A percentile compares a stretch with the other conserved stretches of the same genome.
These are phyloP conservation scores for Porcisia hertigi DNA, from an alignment of 208 protist species.

Conservation along the genomic window DNA sequence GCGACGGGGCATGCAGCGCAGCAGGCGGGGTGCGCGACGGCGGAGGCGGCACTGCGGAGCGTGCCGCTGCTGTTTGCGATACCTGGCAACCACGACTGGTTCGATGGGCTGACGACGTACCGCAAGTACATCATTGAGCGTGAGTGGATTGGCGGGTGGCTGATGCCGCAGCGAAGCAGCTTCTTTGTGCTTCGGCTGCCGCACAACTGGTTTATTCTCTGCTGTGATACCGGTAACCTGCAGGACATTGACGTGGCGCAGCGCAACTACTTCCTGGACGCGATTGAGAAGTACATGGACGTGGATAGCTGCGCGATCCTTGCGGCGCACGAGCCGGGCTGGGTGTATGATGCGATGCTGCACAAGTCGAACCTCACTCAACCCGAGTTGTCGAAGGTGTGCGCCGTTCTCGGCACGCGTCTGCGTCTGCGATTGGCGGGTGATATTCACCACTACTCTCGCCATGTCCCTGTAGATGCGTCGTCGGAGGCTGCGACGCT, in stretches of 20 bases:
- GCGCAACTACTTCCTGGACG: slow-evolving; percentile 83
- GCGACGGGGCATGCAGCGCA: slow-evolving; percentile 33
- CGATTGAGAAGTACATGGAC: slow-evolving; percentile 73
- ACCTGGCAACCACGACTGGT: slow-evolving; percentile 91
- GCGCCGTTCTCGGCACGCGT: slow-evolving; percentile 59
- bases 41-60: slow-evolving; percentile 56
- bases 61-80: slow-evolving; percentile 81
- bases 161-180: slow-evolving; percentile 84
- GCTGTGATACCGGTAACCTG: slow-evolving; percentile 71
- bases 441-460: slow-evolving; percentile 91
- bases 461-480: slow-evolving; percentile 56
- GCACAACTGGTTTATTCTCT: slow-evolving; percentile 86
- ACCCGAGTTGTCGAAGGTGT: slow-evolving; percentile 48
- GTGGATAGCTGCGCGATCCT: slow-evolving; percentile 75
- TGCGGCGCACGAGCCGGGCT: slow-evolving; percentile 70
- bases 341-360: slow-evolving; percentile 75
- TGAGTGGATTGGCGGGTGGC: slow-evolving; percentile 81
- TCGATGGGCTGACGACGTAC: slow-evolving; percentile 83
- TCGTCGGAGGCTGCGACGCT: slow-evolving; percentile 63
- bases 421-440: slow-evolving; percentile 67
- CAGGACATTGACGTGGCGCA: slow-evolving; percentile 82
- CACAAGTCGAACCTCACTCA: slow-evolving; percentile 31
- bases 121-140: slow-evolving; percentile 76
- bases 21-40: slow-evolving; percentile 27
- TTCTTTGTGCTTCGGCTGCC: slow-evolving; percentile 83